Conservation (phyloP, 306 rosid genomes). For the Acacia melanoxylon region DNA sequence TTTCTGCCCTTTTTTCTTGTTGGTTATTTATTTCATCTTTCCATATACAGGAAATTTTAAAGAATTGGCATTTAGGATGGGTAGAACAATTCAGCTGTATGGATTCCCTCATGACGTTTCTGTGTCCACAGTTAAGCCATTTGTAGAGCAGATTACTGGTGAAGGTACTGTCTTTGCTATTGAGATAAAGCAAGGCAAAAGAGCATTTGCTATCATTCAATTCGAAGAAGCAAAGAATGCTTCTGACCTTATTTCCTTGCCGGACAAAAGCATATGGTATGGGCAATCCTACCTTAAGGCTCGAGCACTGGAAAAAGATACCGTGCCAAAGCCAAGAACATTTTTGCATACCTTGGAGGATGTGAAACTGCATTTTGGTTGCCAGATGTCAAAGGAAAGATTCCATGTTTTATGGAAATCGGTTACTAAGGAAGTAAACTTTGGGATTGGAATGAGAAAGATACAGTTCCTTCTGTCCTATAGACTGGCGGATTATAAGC, state of each 20-base stretch:
- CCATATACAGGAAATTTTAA: slow-evolving; percentile 23
- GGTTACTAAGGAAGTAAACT: slow-evolving; percentile 37
- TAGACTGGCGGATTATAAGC: slow-evolving; percentile 33
- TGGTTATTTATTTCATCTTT: not conserved
- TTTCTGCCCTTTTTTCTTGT: not conserved
- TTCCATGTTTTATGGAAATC: slow-evolving; percentile 45
- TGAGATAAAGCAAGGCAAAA: slow-evolving; percentile 46
- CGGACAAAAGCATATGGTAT: slow-evolving; percentile 29
- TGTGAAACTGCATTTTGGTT: slow-evolving; percentile 63
- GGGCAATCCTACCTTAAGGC: slow-evolving; percentile 42
- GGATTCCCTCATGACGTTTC: slow-evolving; percentile 58
- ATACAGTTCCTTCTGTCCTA: slow-evolving; percentile 40
- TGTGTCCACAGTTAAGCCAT: slow-evolving; percentile 28
- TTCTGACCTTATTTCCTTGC: slow-evolving; percentile 31
- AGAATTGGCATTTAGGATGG: slow-evolving; percentile 40
- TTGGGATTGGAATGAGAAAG: slow-evolving; percentile 51
- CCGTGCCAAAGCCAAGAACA: slow-evolving; percentile 49
- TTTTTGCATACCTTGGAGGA: slow-evolving; percentile 27
- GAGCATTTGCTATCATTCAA: slow-evolving; percentile 66
- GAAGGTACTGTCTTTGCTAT: slow-evolving; percentile 56
- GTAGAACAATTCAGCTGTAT: slow-evolving; percentile 60
- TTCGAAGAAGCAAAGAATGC: slow-evolving; percentile 42
- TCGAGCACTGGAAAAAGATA: slow-evolving; percentile 50
- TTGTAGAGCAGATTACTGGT: slow-evolving; percentile 58
- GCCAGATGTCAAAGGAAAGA: slow-evolving; percentile 49